These are phyloP conservation scores for Leccinum truebloodii DNA, from an alignment of 768 basidiomycete species.

Conservation along the genomic window DNA sequence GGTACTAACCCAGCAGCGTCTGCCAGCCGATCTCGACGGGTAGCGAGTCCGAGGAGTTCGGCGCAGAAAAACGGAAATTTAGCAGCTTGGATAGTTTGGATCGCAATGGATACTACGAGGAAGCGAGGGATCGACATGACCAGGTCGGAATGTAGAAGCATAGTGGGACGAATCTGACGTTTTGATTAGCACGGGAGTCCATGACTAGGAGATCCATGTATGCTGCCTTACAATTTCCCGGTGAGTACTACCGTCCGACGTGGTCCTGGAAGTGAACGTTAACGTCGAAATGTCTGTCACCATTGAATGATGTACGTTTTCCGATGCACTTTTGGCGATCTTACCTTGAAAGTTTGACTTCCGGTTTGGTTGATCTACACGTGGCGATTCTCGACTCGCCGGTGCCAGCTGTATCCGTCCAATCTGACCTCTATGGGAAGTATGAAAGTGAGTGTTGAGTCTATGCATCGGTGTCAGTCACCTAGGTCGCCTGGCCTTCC, in stretches of 20 bases:
- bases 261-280: background rate
- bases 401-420: background rate
- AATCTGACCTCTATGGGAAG: background rate
- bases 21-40: background rate
- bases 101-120: background rate
- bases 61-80: background rate
- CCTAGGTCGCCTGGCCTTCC: background rate
- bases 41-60: background rate
- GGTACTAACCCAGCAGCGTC: too few relatives aligned
- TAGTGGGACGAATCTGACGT: background rate
- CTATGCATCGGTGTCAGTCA: background rate
- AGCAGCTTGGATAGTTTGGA: background rate
- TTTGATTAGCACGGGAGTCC: too few relatives aligned
- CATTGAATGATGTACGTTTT: background rate
- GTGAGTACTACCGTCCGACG: background rate
- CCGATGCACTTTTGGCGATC: background rate
- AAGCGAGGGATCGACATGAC: too few relatives aligned
- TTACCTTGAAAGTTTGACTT: background rate
- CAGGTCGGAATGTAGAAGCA: background rate
- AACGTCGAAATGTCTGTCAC: background rate
- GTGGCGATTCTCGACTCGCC: background rate
- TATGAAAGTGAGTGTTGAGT: background rate
- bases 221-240: too few relatives aligned
- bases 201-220: too few relatives aligned
- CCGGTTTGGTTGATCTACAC: background rate